Conservation (phyloP, 306 rosid species). For the Castanopsis chinensis region DNA sequence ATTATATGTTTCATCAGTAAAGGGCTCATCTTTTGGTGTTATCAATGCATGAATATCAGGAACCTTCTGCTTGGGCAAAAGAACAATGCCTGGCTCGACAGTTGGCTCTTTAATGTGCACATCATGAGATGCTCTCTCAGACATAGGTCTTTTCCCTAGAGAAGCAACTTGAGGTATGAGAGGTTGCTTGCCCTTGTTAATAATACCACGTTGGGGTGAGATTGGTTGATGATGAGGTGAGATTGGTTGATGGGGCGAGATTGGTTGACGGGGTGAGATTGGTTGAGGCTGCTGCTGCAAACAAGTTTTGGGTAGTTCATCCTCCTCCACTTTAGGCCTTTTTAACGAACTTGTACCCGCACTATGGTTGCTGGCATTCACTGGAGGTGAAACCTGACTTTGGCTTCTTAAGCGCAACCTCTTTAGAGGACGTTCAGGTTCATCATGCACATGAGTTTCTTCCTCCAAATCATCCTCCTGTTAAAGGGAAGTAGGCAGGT, state of each 20-base stretch:
- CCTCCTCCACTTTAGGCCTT: slow-evolving; percentile 56
- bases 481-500: slow-evolving; percentile 23
- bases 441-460: slow-evolving; percentile 34
- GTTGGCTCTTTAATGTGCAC: slow-evolving; percentile 36
- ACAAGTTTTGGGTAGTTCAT: slow-evolving; percentile 24
- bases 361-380: slow-evolving; percentile 23
- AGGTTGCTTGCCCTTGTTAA: slow-evolving; percentile 76
- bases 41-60: slow-evolving; percentile 36
- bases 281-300: slow-evolving; percentile 32
- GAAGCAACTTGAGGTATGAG: slow-evolving; percentile 32
- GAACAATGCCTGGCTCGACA: slow-evolving; percentile 32
- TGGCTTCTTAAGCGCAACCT: slow-evolving; percentile 69
- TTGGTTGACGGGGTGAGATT: slow-evolving; percentile 21
- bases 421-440: slow-evolving; percentile 68
- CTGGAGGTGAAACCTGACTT: slow-evolving; percentile 40
- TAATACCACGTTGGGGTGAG: slow-evolving; percentile 24
- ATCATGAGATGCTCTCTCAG: slow-evolving; percentile 27
- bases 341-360: slow-evolving; percentile 32
- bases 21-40: slow-evolving; percentile 85
- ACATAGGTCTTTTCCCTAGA: slow-evolving; percentile 29
- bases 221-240: slow-evolving; percentile 21
- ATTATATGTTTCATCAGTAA: slow-evolving; percentile 36
- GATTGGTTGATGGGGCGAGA: slow-evolving; percentile 22
- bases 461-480: slow-evolving; percentile 45
- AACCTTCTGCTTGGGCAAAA: slow-evolving; percentile 28